Evolutionary conservation across 2,329 filamentous ascomycete genomes (phyloP), one percentile per base, ranked within the genome.

Genomic region (Sporothrix mexicana): DNA sequence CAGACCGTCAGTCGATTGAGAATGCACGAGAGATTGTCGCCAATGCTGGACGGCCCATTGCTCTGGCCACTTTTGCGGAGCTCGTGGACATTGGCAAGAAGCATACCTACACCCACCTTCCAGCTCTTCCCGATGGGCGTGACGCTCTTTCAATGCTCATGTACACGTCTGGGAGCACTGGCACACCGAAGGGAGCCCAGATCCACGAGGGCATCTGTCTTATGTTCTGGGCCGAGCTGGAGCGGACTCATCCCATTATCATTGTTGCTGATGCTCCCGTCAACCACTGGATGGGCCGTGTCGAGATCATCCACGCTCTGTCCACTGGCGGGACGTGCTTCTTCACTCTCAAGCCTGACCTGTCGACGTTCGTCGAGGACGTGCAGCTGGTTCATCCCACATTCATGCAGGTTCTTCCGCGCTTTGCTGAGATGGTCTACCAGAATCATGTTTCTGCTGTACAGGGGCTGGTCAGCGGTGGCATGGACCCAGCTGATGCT

Each of bases 331-430:
- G 66, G 1, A 69, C 66, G 2, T n/a, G 17, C 45, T 69, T 53
- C 47, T 69, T 69, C 15, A 69, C 66, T 15, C 47, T 69, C 12
- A 69, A 55, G 66, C 10, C 66, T n/a, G 66, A 69, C 66, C 45
- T 69, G 10, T 69, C 66, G 10, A 69, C 66, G 10, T 69, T 53
- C n/a, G 66, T 69, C 23, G 66, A 69, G 30, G 66, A 69, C n/a
- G 66, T 69, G n/a, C 66, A 69, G 66, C 49, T 30, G 23, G 66
- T 69, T 2, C 66, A 47, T 13, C 66, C 66, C 4, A 51, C 47
- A 2, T 69, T 69, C 25, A 69, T 69, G 45, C 66, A 69, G 49
- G 30, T 69, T 10, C 66, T 69, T 5, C 66, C 66, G 9, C 66
- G 66, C 45, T 69, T 69, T 41, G 66, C 66, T 9, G 66, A 69